phyloP scores from a whole-genome alignment of 2,329 filamentous ascomycete genomes.

The Cladosporium velox region DNA sequence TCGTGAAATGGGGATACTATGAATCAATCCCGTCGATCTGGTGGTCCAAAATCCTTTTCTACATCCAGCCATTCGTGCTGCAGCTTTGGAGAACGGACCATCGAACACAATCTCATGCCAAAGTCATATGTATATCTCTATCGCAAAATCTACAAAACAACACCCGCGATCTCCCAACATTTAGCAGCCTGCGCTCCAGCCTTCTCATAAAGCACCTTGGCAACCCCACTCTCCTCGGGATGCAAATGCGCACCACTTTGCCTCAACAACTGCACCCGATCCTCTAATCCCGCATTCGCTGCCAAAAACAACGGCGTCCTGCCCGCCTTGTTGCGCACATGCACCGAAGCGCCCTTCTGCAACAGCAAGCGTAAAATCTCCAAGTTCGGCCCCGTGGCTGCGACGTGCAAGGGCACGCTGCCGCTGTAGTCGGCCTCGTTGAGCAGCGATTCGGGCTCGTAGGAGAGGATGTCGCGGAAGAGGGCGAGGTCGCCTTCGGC shows the following conservation, averaged over 20 bases:
- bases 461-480: constrained; percentile 67
- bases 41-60: too few relatives aligned
- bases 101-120: too few relatives aligned
- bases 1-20: too few relatives aligned
- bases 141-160: neutral
- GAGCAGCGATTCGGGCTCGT: constrained; percentile 67
- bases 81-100: too few relatives aligned
- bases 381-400: constrained; percentile 57
- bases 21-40: too few relatives aligned
- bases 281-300: constrained; percentile 56
- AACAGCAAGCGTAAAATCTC: constrained; percentile 59
- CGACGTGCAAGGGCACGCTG: constrained; percentile 66
- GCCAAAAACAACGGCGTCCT: constrained; percentile 62
- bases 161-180: constrained; percentile 15
- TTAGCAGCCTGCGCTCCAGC: neutral
- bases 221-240: constrained; percentile 56
- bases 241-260: constrained; percentile 62
- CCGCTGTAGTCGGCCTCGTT: constrained; percentile 79
- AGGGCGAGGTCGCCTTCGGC: constrained; percentile 67
- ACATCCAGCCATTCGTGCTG: too few relatives aligned
- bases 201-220: constrained; percentile 44
- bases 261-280: constrained; percentile 57
- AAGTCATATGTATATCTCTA: too few relatives aligned
- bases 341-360: constrained; percentile 59
- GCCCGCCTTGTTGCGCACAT: constrained; percentile 59